Conservation (phyloP, 495 filamentous ascomycete species). For the Xylaria sp. region DNA sequence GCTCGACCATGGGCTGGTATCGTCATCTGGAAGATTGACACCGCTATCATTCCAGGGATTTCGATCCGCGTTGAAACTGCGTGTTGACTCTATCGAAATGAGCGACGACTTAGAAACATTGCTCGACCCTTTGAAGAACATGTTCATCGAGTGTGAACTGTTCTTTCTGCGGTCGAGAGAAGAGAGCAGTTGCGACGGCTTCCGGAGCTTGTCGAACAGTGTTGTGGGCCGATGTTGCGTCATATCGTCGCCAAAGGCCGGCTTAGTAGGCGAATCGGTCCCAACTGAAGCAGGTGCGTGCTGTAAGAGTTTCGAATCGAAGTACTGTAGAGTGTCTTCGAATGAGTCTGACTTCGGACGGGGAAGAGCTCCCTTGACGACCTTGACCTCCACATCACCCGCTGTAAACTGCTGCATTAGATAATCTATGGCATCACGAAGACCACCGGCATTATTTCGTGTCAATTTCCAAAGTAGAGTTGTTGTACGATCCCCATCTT, state of each 20-base stretch:
- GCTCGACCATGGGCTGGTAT: conserved; percentile 68
- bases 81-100: conserved; percentile 89
- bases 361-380: conserved; percentile 91
- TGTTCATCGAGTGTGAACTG: conserved; percentile 78
- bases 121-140: conserved; percentile 91
- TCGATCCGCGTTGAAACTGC: conserved; percentile 83
- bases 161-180: conserved; percentile 93
- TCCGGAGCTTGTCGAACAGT: conserved; percentile 82
- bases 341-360: conserved; percentile 98
- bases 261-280: conserved; percentile 83
- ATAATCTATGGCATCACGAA: conserved; percentile 96
- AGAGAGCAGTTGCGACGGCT: conserved; percentile 89
- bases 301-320: conserved; percentile 94
- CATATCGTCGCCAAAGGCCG: conserved; percentile 79
- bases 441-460: conserved; percentile 92
- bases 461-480: conserved; percentile 75
- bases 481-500: conserved; percentile 59
- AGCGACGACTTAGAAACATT: conserved; percentile 95
- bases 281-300: conserved; percentile 77
- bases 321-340: conserved; percentile 94
- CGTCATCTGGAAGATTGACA: conserved; percentile 89
- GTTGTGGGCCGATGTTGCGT: conserved; percentile 78
- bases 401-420: conserved; percentile 81
- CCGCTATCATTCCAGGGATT: conserved; percentile 98
- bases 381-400: conserved; percentile 81